Evolutionary conservation across 768 basidiomycete species (phyloP).

Genomic region (Tylopilus intermedius): DNA sequence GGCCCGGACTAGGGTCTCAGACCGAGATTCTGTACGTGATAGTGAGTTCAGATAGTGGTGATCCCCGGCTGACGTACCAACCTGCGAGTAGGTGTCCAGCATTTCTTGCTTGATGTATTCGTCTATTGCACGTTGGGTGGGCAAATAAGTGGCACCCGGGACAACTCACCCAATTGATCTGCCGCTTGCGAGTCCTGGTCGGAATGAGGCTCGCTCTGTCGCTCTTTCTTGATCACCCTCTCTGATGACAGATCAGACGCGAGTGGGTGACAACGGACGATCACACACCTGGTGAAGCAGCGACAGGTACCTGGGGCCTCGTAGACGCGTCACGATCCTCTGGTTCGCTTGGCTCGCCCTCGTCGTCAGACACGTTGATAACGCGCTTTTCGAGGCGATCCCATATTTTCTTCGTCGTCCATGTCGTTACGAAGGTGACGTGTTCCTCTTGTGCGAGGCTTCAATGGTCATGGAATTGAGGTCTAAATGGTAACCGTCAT

Average conservation of each 20-base stretch:
- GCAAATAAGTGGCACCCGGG: neutral
- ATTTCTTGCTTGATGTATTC: slow-evolving; percentile 18
- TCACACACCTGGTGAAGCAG: slow-evolving; percentile 4
- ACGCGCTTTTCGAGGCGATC: slow-evolving; percentile 1
- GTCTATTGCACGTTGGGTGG: slow-evolving; percentile 3
- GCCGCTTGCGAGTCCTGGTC: neutral
- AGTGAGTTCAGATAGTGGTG: neutral
- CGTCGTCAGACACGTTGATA: slow-evolving; percentile 8
- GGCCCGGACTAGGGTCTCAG: neutral
- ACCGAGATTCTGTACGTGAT: slow-evolving; percentile 3
- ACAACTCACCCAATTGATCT: slow-evolving; percentile 6
- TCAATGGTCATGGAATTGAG: slow-evolving; percentile 80
- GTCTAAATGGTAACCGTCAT: slow-evolving; percentile 69
- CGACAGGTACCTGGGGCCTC: neutral
- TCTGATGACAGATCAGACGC: neutral
- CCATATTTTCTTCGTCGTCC: slow-evolving; percentile 3
- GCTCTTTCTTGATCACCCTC: slow-evolving; percentile 6
- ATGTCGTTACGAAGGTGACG: slow-evolving; percentile 74
- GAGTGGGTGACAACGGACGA: neutral
- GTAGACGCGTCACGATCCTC: neutral
- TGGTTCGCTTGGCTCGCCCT: slow-evolving; percentile 1
- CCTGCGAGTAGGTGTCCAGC: neutral
- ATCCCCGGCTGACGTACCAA: slow-evolving; percentile 9
- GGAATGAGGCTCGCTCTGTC: neutral
- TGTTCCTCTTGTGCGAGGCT: slow-evolving; percentile 65